These are phyloP conservation scores for Heliamphora pulchella DNA, from an alignment of 179 eudicot genomes.

Conservation along the genomic window DNA sequence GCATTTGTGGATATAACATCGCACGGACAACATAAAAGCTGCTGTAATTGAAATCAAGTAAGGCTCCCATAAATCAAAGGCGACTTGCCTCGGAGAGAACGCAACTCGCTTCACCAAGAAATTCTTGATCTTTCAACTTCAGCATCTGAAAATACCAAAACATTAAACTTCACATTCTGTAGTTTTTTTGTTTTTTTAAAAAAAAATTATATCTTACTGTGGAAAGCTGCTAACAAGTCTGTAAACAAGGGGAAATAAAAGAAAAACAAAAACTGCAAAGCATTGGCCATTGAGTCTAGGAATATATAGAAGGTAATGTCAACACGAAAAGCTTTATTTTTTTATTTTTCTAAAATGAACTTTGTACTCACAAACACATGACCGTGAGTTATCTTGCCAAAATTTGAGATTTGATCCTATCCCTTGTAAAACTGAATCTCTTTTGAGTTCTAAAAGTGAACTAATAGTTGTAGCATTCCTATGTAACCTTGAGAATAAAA, in stretches of 20 bases:
- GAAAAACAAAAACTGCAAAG: too few relatives aligned
- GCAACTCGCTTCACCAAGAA: constrained; percentile 84
- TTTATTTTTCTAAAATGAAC: too few relatives aligned
- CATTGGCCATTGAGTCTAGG: background rate
- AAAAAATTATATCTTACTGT: too few relatives aligned
- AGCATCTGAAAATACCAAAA: constrained; percentile 34
- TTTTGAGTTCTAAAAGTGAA: background rate
- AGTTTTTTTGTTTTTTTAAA: background rate
- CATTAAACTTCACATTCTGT: background rate
- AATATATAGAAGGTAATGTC: background rate
- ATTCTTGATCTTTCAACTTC: constrained; percentile 74
- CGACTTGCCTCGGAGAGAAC: constrained; percentile 66
- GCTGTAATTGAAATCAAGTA: background rate
- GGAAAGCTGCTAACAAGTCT: background rate
- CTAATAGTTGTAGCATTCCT: too few relatives aligned
- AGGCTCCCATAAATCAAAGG: background rate
- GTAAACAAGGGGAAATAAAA: too few relatives aligned
- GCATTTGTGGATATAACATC: background rate
- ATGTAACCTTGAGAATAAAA: too few relatives aligned
- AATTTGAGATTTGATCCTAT: background rate
- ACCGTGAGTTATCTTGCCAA: background rate
- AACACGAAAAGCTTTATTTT: background rate
- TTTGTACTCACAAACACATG: background rate
- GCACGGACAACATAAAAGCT: too few relatives aligned
- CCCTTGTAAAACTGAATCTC: background rate